A percentile compares a stretch with the other conserved stretches of the same genome.
These are phyloP conservation scores for Ascochyta fabae DNA, from an alignment of 2,329 filamentous ascomycete species.

Conservation along the genomic window DNA sequence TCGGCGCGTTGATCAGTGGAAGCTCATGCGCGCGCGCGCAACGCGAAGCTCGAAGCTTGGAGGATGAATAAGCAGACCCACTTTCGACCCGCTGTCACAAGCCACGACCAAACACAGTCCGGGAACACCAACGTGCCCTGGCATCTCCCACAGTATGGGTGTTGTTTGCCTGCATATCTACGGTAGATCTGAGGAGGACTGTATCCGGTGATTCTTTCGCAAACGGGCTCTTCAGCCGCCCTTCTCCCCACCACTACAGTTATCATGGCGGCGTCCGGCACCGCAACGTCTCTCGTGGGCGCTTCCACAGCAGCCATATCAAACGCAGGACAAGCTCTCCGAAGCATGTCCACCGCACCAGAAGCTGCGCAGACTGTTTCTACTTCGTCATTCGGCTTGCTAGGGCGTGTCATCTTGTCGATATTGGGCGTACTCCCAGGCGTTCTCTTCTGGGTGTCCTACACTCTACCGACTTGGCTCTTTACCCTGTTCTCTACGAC, in stretches of 20 bases:
- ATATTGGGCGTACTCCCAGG: constrained; percentile 62
- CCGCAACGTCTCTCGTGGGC: constrained; percentile 28
- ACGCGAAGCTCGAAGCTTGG: constrained; percentile 11
- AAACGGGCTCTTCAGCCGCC: constrained; percentile 5
- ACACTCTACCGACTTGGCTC: constrained; percentile 86
- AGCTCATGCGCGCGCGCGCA: constrained; percentile 14
- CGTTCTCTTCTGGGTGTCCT: constrained; percentile 77
- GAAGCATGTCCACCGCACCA: not conserved
- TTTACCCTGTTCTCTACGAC: constrained; percentile 91
- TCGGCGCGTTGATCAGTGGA: constrained; percentile 14
- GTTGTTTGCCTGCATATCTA: constrained; percentile 12
- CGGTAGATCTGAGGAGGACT: constrained; percentile 3
- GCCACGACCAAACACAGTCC: constrained; percentile 18
- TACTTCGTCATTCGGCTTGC: constrained; percentile 50
- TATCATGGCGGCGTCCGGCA: constrained; percentile 36
- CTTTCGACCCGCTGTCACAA: constrained; percentile 24
- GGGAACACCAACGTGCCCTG: constrained; percentile 28
- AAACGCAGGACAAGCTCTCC: constrained; percentile 4
- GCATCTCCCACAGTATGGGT: constrained; percentile 27
- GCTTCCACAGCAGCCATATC: constrained; percentile 29
- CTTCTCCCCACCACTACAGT: constrained; percentile 7
- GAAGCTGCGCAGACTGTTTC: constrained; percentile 28
- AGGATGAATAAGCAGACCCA: constrained; percentile 17
- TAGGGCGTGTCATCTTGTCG: constrained; percentile 58
- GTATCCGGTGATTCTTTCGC: constrained; percentile 8